A percentile compares a stretch with the other conserved stretches of the same genome.
These are phyloP conservation scores for Trichaptum fuscoviolaceum DNA, from an alignment of 768 basidiomycete species.

Conservation along the genomic window DNA sequence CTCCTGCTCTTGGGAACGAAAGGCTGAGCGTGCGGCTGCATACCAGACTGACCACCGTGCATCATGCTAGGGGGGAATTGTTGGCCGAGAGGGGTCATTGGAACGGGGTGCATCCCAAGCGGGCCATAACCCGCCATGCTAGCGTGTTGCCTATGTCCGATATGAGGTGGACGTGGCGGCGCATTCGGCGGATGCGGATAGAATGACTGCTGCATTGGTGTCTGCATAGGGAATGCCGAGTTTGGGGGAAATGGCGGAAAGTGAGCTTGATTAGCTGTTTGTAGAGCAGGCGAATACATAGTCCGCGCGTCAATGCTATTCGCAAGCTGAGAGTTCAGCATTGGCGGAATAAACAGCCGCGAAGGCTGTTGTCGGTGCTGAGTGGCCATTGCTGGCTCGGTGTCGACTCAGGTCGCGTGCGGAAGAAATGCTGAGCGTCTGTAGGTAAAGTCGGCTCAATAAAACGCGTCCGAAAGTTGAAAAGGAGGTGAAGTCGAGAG, in stretches of 20 bases:
- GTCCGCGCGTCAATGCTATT: conserved; percentile 38
- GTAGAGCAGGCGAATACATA: conserved; percentile 62
- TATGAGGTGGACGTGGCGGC: conserved; percentile 44
- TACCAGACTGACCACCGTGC: conserved; percentile 29
- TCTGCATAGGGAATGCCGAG: conserved; percentile 47
- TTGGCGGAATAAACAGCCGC: conserved; percentile 52
- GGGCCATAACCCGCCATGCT: conserved; percentile 63
- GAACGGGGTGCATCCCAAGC: conserved; percentile 52
- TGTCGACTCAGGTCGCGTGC: background rate
- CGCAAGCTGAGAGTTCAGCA: conserved; percentile 53
- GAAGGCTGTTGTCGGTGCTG: conserved; percentile 46
- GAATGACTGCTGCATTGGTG: conserved; percentile 64
- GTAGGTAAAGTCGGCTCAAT: background rate
- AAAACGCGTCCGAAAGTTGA: background rate
- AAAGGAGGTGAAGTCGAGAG: background rate
- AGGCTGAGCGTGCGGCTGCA: conserved; percentile 35
- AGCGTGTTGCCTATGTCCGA: conserved; percentile 43
- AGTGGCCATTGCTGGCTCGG: conserved; percentile 28
- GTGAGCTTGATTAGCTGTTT: conserved; percentile 50
- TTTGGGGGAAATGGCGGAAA: conserved; percentile 49
- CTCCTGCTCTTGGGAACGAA: conserved; percentile 61
- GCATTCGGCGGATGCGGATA: conserved; percentile 46
- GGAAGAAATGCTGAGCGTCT: background rate
- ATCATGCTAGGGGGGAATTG: conserved; percentile 51
- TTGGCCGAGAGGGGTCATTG: conserved; percentile 54